Percentiles rank a stretch among this genome's conserved stretches.
phyloP scores from a whole-genome alignment of 1,139 yeast species.

The Blastobotrys aristatus region DNA sequence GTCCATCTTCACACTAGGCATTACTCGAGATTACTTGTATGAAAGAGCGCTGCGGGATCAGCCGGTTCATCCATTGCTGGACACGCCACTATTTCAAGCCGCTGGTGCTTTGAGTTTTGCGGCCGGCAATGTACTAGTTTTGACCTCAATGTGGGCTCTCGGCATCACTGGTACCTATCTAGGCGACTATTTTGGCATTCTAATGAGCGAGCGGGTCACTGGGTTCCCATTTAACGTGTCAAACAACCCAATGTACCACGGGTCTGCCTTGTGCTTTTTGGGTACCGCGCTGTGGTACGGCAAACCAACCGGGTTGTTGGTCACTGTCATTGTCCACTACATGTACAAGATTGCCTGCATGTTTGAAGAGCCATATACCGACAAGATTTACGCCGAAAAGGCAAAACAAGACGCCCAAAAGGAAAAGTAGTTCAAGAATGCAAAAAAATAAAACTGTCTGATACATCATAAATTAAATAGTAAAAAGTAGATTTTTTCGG shows the following conservation, averaged over 20 bases:
- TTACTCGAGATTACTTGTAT: conserved; percentile 73
- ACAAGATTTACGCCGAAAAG: conserved; percentile 70
- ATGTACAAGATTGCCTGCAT: conserved; percentile 80
- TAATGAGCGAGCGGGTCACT: conserved; percentile 87
- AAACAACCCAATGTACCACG: conserved; percentile 96
- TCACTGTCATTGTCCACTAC: conserved; percentile 64
- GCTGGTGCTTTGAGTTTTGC: conserved; percentile 48
- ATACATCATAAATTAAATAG: too few species aligned
- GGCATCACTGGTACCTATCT: conserved; percentile 95
- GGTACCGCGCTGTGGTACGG: conserved; percentile 88
- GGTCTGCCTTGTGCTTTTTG: conserved; percentile 80
- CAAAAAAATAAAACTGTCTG: background rate
- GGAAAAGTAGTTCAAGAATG: conserved; percentile 16
- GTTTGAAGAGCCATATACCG: conserved; percentile 96
- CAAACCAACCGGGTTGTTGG: conserved; percentile 80
- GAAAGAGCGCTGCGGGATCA: conserved; percentile 61
- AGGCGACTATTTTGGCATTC: conserved; percentile 95
- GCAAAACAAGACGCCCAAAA: conserved; percentile 51
- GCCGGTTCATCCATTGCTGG: conserved; percentile 34
- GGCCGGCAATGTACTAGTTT: conserved; percentile 72
- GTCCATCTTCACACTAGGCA: conserved; percentile 78
- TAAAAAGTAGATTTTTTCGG: background rate
- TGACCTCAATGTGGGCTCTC: conserved; percentile 84
- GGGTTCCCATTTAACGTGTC: conserved; percentile 88
- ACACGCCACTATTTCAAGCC: conserved; percentile 38